Conservation (phyloP, 2,329 filamentous ascomycete species). For the Aspergillus novofumigatus region DNA sequence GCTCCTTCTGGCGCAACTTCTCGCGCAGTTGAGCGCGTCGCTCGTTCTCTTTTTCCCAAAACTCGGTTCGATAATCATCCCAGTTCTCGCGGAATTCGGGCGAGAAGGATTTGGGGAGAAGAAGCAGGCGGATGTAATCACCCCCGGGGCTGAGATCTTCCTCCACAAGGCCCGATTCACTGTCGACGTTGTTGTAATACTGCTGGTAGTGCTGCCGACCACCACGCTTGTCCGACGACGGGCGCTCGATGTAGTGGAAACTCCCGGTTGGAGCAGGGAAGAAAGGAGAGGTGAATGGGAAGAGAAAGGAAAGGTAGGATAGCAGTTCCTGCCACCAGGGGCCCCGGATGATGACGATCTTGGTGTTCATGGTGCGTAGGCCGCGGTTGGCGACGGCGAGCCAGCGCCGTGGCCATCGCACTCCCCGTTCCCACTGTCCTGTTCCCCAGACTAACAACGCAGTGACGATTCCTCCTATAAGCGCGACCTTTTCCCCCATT, state of each 20-base stretch:
- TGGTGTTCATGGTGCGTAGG: conserved; percentile 88
- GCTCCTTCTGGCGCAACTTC: conserved; percentile 65
- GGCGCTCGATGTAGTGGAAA: conserved; percentile 74
- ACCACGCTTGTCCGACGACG: conserved; percentile 35
- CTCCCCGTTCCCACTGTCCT: conserved; percentile 91
- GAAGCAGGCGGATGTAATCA: conserved; percentile 83
- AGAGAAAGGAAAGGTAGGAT: conserved; percentile 69
- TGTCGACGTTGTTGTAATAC: conserved; percentile 55
- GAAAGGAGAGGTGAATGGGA: conserved; percentile 66
- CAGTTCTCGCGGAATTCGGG: conserved; percentile 94
- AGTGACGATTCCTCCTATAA: conserved; percentile 86
- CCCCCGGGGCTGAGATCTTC: conserved; percentile 88
- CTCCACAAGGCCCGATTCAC: conserved; percentile 63
- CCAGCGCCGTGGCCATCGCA: conserved; percentile 91
- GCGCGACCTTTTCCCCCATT: conserved; percentile 81
- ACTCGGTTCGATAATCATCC: conserved; percentile 90
- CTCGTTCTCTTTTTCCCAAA: conserved; percentile 97
- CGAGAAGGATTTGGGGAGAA: conserved; percentile 92
- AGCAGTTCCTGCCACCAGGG: conserved; percentile 76
- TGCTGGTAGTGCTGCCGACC: conserved; percentile 32
- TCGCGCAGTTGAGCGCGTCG: conserved; percentile 68
- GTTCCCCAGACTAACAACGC: conserved; percentile 86
- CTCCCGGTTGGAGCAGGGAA: conserved; percentile 60
- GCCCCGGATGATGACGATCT: conserved; percentile 83
- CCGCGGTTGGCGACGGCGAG: conserved; percentile 85